Base-by-base conservation (phyloP, 2,329 filamentous ascomycete species). In the Fusarium acutatum region DNA sequence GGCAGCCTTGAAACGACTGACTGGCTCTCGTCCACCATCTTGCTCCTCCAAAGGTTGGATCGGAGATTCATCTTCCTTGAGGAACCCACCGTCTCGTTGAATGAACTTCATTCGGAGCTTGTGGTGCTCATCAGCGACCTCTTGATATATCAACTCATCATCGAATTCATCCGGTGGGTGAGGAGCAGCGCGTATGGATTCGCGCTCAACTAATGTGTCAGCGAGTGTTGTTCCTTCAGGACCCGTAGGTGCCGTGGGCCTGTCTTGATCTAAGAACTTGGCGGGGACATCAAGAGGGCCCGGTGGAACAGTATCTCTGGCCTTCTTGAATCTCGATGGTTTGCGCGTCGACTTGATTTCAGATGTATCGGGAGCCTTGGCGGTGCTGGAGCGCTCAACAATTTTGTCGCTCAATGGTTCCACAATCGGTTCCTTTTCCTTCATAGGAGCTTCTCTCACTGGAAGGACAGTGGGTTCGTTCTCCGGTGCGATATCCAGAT, bases 51-150 rank as follows among this genome's bases (percentile, higher is more conserved):
- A 85, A 3, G 92, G 89, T 59, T 93, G 88, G 52, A 91, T 89
- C 24, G 89, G 88, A 59, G 89, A 86, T 67, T 94, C 91, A 67
- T 93, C 90, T 75, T 94, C 89, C 64, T 90, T 88, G 76, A 93
- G 84, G 81, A 97, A 97, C 7, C 95, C 95, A 58, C 95, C 95
- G 76, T 96, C 90, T 75, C 91, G 89, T 75, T 94, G 90, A 60
- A 98, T 95, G 82, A 97, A 91, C 77, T 89, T 90, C 80, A 95
- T 97, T 26, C 96, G 92, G 81, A 94, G 87, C 49, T 90, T 91
- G 80, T 97, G 93, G 81, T 97, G 97, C 79, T 97, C 93, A 41
- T 90, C 89, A 13, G 93, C 92, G 20, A 97, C 91, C 80, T 97
- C 93, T 71, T 93, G 91, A 60, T 93, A 88, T 57, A 96, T 86